A percentile compares a stretch with the other conserved stretches of the same genome.
Evolutionary conservation across 1,139 yeast genomes (phyloP).

Genomic region (Chernovozyma sophiae-reginae): DNA sequence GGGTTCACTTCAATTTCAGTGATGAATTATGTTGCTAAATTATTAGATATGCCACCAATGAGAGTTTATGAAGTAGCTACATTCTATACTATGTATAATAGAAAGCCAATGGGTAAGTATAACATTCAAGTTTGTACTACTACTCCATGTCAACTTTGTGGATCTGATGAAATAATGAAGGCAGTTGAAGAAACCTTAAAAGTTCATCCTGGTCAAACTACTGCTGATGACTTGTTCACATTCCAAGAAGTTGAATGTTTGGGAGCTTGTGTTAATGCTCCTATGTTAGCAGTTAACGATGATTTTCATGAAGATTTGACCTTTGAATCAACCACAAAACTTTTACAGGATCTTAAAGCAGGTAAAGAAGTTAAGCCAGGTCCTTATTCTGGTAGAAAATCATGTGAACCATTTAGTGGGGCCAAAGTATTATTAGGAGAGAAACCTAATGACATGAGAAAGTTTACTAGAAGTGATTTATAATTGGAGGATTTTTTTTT

Average conservation of each 20-base stretch:
- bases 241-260: constrained; percentile 87
- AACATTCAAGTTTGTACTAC: constrained; percentile 87
- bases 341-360: constrained; percentile 60
- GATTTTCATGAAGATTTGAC: constrained; percentile 83
- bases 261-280: constrained; percentile 91
- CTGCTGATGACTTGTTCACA: constrained; percentile 72
- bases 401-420: constrained; percentile 78
- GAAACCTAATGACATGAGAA: constrained; percentile 67
- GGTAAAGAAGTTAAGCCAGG: constrained; percentile 64
- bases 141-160: constrained; percentile 86
- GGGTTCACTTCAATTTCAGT: constrained; percentile 88
- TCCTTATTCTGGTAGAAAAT: constrained; percentile 63
- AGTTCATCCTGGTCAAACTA: constrained; percentile 76
- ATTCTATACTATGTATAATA: constrained; percentile 88
- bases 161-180: constrained; percentile 72
- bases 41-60: constrained; percentile 91
- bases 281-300: constrained; percentile 83
- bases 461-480: constrained; percentile 36
- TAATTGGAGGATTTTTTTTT: too few relatives aligned
- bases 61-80: constrained; percentile 93
- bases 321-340: constrained; percentile 55
- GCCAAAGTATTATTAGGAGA: constrained; percentile 57
- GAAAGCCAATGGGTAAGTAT: constrained; percentile 83
- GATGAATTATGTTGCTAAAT: constrained; percentile 87
- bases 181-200: constrained; percentile 61